Conservation (phyloP, 164 flowering plant genomes). For the Vitis rupestris region DNA sequence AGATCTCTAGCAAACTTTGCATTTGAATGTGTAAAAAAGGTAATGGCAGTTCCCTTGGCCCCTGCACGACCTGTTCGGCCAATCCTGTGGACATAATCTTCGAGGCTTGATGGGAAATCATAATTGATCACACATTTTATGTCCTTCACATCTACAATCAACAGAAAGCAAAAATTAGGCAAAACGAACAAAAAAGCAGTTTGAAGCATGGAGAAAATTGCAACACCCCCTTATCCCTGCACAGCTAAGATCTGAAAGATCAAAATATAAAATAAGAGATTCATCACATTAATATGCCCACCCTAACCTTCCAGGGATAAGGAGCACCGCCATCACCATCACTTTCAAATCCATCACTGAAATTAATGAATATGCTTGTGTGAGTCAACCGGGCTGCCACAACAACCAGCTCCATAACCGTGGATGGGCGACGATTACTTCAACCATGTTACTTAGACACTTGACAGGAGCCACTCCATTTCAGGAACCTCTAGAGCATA, state of each 20-base stretch:
- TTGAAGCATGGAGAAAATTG: constrained; percentile 13
- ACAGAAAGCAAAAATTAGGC: constrained; percentile 8
- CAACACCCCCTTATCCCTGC: constrained; percentile 90
- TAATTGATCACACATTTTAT: constrained; percentile 95
- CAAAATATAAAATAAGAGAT: constrained; percentile 61
- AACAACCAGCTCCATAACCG: constrained; percentile 75
- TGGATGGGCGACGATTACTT: constrained; percentile 60
- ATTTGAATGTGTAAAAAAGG: constrained; percentile 83
- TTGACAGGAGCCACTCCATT: constrained; percentile 32
- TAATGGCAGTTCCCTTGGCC: constrained; percentile 81
- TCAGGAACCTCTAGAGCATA: constrained; percentile 17
- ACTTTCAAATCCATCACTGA: constrained; percentile 25
- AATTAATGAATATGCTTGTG: constrained; percentile 33
- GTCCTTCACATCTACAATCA: constrained; percentile 94
- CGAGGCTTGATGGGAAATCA: constrained; percentile 90
- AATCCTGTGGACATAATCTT: constrained; percentile 97
- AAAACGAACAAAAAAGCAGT: neutral
- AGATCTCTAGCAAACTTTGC: constrained; percentile 80
- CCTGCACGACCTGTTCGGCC: constrained; percentile 99
- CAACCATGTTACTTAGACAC: constrained; percentile 51
- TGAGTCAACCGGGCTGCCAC: constrained; percentile 95
- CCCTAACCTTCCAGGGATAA: constrained; percentile 96
- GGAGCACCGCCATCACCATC: constrained; percentile 63
- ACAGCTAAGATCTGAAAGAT: constrained; percentile 42
- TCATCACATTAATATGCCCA: constrained; percentile 77